Base-by-base conservation (phyloP, 2,329 filamentous ascomycete species). In the Lasiodiplodia theobromae region DNA sequence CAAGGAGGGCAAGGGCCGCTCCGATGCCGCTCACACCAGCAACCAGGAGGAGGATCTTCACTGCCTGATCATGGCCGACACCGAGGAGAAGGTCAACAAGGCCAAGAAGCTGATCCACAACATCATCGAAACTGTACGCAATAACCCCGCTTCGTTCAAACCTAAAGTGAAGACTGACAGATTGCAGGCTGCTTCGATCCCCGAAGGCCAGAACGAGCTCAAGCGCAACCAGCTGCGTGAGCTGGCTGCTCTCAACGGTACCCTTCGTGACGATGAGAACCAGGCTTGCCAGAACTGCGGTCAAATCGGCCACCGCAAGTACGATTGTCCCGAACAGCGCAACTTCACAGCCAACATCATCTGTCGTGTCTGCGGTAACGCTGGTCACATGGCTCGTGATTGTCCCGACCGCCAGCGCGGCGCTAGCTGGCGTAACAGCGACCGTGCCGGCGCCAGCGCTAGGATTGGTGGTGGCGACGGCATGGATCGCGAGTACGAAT, bases 271-370 rank as follows among this genome's bases (percentile, higher is more conserved):
- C 78, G 96, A 99, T 77, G 96, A 99, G 80, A 99, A 99, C 82
- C 96, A 99, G 81, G 96, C 96, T 73, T 99, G 96, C 83, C 96
- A 99, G 84, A 99, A 99, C 85, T 99, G 89, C 84, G 96, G 96
- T 75, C 94, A 98, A 86, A 99, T 99, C 72, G 96, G 96, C 70
- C 96, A 99, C 82, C 91, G 96, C 82, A 99, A 99, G 83, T 98
- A 97, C 80, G 96, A 99, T 79, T 99, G 96, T 75, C 96, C 96
- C 16, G 93, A 99, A 83, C 93, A 96, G 81, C 93, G 94, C 79
- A 99, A 99, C 83, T 98, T 92, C 83, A 99, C 96, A n/a, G 94
- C 96, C 75, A 98, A 94, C 82, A 98, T 99, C 79, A 98, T 99
- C 78, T 99, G 96, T 83, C 94, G 95, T 76, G 92, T 97, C 75